Conservation (phyloP, 179 eudicot genomes). For the Camellia oleifera region DNA sequence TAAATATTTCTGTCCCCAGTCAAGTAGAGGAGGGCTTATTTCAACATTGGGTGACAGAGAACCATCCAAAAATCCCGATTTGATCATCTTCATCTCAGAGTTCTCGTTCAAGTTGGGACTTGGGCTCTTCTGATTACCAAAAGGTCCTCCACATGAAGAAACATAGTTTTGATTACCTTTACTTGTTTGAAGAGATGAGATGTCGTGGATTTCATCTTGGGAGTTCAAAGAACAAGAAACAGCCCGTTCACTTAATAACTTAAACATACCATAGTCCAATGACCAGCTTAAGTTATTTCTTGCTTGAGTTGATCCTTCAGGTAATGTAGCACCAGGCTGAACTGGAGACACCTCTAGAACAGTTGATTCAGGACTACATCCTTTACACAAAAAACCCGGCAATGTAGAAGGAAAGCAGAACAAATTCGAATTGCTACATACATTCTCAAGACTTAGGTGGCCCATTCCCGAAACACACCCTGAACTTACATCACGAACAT, state of each 20-base stretch:
- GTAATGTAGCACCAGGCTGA: constrained; percentile 27
- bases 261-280: constrained; percentile 31
- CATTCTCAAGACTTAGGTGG: constrained; percentile 26
- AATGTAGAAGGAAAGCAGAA: constrained; percentile 50
- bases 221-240: constrained; percentile 55
- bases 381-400: constrained; percentile 34
- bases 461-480: constrained; percentile 20
- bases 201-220: constrained; percentile 31
- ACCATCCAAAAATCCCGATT: constrained; percentile 34
- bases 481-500: constrained; percentile 22
- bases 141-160: constrained; percentile 40
- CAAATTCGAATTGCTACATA: constrained; percentile 36
- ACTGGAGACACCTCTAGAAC: constrained; percentile 22
- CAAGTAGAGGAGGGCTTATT: constrained; percentile 55
- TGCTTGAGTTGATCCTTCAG: constrained; percentile 19
- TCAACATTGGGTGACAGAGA: constrained; percentile 46
- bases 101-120: constrained; percentile 27
- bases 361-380: constrained; percentile 17
- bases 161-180: constrained; percentile 22
- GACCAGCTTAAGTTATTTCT: constrained; percentile 44
- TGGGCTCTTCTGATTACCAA: constrained; percentile 24
- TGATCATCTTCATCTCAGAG: constrained; percentile 34
- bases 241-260: constrained; percentile 35
- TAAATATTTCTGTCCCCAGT: constrained; percentile 69
- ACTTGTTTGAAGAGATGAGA: constrained; percentile 21